A percentile compares a stretch with the other conserved stretches of the same genome.
Conservation (phyloP, 768 basidiomycete species). For the Termitomyces sp. region DNA sequence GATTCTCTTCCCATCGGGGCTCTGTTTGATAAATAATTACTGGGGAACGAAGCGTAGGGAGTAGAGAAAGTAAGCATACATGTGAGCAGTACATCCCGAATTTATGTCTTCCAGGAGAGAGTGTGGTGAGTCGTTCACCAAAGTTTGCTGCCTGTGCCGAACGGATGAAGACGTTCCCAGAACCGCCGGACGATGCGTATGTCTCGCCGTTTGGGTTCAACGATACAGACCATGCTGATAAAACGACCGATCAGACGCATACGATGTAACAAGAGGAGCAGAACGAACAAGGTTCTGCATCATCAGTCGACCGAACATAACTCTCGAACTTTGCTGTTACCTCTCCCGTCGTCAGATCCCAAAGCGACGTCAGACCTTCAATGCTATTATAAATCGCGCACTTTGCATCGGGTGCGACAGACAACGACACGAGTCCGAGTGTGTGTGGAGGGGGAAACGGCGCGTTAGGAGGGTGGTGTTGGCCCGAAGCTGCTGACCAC, state of each 20-base stretch:
- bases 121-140: slow-evolving; percentile 54
- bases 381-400: slow-evolving; percentile 76
- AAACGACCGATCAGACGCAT: slow-evolving; percentile 1
- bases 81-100: slow-evolving; percentile 76
- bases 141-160: slow-evolving; percentile 68
- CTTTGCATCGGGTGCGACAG: slow-evolving; percentile 62
- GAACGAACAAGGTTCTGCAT: slow-evolving; percentile 69
- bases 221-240: slow-evolving; percentile 79
- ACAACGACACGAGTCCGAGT: slow-evolving; percentile 81
- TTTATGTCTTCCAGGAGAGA: slow-evolving; percentile 68
- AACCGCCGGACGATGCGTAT: slow-evolving; percentile 70
- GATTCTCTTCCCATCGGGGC: slow-evolving; percentile 80
- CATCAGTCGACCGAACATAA: slow-evolving; percentile 55
- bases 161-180: slow-evolving; percentile 70
- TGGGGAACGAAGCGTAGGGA: background rate
- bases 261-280: background rate
- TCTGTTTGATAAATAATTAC: slow-evolving; percentile 41
- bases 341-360: slow-evolving; percentile 64
- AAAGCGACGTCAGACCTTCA: slow-evolving; percentile 77
- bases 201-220: slow-evolving; percentile 71
- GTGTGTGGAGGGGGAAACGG: slow-evolving; percentile 67
- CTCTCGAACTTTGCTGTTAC: slow-evolving; percentile 70
- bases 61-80: slow-evolving; percentile 38
- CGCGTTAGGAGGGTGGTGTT: slow-evolving; percentile 49
- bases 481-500: slow-evolving; percentile 66